Base-by-base conservation (phyloP, 108 stramenopile genomes). In the Nitzschia inconspicua region DNA sequence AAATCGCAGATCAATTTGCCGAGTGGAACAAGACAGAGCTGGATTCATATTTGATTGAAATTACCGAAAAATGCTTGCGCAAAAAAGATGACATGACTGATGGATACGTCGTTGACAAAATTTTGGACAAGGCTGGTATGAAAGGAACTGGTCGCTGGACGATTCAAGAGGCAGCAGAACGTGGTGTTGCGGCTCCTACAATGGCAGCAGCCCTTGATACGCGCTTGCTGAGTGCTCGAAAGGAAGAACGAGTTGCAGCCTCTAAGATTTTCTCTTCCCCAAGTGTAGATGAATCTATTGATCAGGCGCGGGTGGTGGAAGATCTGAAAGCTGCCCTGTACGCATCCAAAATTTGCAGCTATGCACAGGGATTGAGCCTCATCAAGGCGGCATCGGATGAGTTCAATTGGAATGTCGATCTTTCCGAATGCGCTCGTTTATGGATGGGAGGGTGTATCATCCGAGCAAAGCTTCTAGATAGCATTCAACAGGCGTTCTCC, bases 91-190 rank as follows among this genome's bases (percentile, higher is more conserved):
- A 87, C 44, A 27, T 65, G n/a, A 81, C 73, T 19, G 80, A 62
- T 27, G 89, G 87, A 6, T 77, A 83, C 43, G 78, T 88, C 39
- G 83, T 95, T 3, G 91, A 95, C 55, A 80, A 85, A 37, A 79
- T 98, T 52, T 79, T 97, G 14, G 98, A 98, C 70, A 95, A 95
- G 65, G 95, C 96, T 24, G 98, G 98, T 5, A 96, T 95, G 93
- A 98, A 98, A 70, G 98, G 98, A 25, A 98, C 98, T 4, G 98
- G 98, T 11, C 75, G 89, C 6, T 97, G 96, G 98, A 98, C 98
- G 14, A 77, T 97, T 14, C 92, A 97, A 75, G 95, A 97, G 62
- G 96, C 95, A 8, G 98, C 98, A 28, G 96, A 97, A 66, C 81
- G 83, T 34, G 75, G 74, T 60, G 96, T 96, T 4, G 85, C 98